Evolutionary conservation across 208 protist genomes (phyloP), one percentile per base, ranked within the genome.

Genomic region (Acanthamoeba rhysodes): DNA sequence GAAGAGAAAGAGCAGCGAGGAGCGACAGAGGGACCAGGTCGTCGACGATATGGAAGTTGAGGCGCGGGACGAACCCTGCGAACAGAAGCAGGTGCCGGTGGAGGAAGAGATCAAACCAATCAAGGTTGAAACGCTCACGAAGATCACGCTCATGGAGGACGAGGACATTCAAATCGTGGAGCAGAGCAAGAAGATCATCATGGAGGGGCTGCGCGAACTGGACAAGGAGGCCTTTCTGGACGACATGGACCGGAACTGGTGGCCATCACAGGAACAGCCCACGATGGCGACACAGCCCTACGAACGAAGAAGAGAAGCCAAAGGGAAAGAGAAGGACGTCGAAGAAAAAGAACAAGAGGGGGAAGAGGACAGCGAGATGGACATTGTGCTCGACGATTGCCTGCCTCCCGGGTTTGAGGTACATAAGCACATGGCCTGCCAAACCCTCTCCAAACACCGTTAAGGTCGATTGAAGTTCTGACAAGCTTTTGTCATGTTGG

Each of bases 211-310:
- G 20, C 76, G 76, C 48, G 76, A 84, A 22, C 41, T 84, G 22
- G 76, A 84, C 10, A 27, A 16, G 20, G 76, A 84, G 41, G 27
- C 41, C 76, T 84, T 84, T n/a, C 76, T 84, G 20, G 76, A 84
- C 22, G 76, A 84, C 41, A 20, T 84, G n/a, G 76, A 84, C 34
- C 76, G 76, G 16, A 84, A 55, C 76, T 84, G 76, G 76, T 53
- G 41, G 41, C 76, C 48, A 34, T 27, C 12, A 29, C n/a, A 34
- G 27, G 32, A 74, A 41, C 32, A 74, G 14, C 27, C 10, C 14
- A 27, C 68, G 32, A 29, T 24, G 68, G 16, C 34, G 14, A 16
- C 68, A 16, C 62, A 68, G 27, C 62, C 24, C 62, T n/a, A 27
- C 29, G 29, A 27, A 20, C n/a, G n/a, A 22, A 32, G 68, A 22